These are phyloP conservation scores for Coemansia sp. DNA, from an alignment of 371 early-diverging fungal species.

Conservation along the genomic window DNA sequence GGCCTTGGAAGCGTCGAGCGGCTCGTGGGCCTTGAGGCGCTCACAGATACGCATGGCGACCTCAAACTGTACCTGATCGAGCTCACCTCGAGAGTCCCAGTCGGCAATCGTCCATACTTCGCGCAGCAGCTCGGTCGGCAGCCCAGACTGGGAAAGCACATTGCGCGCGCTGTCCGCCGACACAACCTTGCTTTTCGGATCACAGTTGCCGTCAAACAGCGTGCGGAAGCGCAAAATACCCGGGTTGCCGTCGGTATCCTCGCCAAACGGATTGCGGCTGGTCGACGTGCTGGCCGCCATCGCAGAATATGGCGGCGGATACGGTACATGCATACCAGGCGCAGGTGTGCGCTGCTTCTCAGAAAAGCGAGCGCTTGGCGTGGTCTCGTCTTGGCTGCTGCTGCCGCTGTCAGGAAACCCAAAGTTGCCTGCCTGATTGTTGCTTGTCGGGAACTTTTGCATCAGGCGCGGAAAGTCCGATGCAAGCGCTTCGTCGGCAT, in stretches of 20 bases:
- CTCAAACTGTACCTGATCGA: slow-evolving; percentile 54
- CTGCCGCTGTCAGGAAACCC: slow-evolving; percentile 10
- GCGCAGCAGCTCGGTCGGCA: slow-evolving; percentile 37
- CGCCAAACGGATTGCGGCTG: slow-evolving; percentile 46
- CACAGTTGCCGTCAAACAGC: slow-evolving; percentile 40
- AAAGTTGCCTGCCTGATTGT: slow-evolving; percentile 23
- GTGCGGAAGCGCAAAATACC: slow-evolving; percentile 34
- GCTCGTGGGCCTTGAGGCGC: slow-evolving; percentile 30
- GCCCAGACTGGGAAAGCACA: slow-evolving; percentile 37
- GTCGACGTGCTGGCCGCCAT: slow-evolving; percentile 33
- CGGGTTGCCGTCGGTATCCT: slow-evolving; percentile 35
- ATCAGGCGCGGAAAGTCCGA: slow-evolving; percentile 50
- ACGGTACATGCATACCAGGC: not conserved
- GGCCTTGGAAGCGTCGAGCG: slow-evolving; percentile 27
- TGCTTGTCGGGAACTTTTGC: slow-evolving; percentile 48
- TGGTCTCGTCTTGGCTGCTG: not conserved
- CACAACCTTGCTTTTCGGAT: slow-evolving; percentile 40
- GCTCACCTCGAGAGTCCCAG: slow-evolving; percentile 49
- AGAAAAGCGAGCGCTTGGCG: not conserved
- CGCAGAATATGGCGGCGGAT: slow-evolving; percentile 49
- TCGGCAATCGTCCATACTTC: slow-evolving; percentile 48
- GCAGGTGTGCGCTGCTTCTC: not conserved
- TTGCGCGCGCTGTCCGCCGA: slow-evolving; percentile 22
- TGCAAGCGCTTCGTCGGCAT: slow-evolving; percentile 61
- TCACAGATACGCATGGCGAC: slow-evolving; percentile 54